Conservation (phyloP, 805 yeast genomes). For the Saturnispora dispora region DNA sequence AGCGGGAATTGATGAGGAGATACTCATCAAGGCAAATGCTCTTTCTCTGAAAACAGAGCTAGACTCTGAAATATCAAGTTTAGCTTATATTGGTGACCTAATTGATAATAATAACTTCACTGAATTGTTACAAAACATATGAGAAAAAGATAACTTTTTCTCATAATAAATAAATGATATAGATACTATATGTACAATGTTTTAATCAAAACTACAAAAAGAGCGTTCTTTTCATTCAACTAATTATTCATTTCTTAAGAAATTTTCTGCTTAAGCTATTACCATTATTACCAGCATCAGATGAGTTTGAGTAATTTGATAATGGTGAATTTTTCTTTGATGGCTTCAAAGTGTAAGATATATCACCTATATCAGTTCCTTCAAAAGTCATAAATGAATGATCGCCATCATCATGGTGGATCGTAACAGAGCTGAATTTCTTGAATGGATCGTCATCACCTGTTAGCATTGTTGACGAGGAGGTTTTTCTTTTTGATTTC, state of each 20-base stretch:
- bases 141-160: neutral
- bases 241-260: slow-evolving; percentile 18
- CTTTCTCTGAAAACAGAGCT: slow-evolving; percentile 25
- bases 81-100: neutral
- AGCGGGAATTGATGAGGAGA: slow-evolving; percentile 47
- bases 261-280: slow-evolving; percentile 17
- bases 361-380: slow-evolving; percentile 40
- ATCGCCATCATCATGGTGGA: slow-evolving; percentile 61
- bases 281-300: slow-evolving; percentile 4
- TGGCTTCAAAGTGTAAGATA: slow-evolving; percentile 45
- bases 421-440: slow-evolving; percentile 76
- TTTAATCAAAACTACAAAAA: too few species aligned
- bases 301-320: slow-evolving; percentile 6
- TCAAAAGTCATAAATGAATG: slow-evolving; percentile 41
- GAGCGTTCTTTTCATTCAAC: neutral
- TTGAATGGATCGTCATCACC: slow-evolving; percentile 62
- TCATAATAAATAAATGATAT: neutral
- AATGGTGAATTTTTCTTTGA: slow-evolving; percentile 21
- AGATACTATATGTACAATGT: neutral
- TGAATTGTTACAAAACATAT: slow-evolving; percentile 17
- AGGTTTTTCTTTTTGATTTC: slow-evolving; percentile 27
- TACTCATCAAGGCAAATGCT: slow-evolving; percentile 37
- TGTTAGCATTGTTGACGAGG: slow-evolving; percentile 18
- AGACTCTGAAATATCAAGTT: neutral
- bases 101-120: slow-evolving; percentile 3